Evolutionary conservation across 2,329 filamentous ascomycete species (phyloP).

Genomic region (Alternaria brassicicola): DNA sequence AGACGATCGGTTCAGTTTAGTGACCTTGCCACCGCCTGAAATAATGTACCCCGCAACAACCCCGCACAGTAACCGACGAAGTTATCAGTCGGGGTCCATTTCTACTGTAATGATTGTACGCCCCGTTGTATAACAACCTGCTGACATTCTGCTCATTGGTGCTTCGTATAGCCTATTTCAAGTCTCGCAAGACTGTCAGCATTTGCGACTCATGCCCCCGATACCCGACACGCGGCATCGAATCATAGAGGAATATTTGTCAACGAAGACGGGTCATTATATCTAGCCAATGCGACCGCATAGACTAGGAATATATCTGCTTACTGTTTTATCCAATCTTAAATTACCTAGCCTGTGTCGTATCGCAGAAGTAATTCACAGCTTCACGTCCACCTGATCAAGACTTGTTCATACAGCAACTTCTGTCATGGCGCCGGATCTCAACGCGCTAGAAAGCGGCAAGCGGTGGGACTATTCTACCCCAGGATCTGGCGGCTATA

Average conservation of each 20-base stretch:
- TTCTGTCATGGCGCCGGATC: constrained; percentile 50
- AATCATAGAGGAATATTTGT: neutral
- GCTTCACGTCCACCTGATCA: neutral
- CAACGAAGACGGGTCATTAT: neutral
- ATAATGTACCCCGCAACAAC: constrained; percentile 2
- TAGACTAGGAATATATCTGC: neutral
- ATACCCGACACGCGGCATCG: neutral
- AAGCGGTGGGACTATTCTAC: constrained; percentile 52
- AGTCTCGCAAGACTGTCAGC: neutral
- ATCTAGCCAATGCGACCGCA: neutral
- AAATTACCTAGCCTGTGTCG: neutral
- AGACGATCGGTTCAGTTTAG: neutral
- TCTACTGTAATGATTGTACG: neutral
- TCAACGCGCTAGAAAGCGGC: constrained; percentile 47
- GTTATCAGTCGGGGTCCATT: neutral
- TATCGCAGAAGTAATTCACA: neutral
- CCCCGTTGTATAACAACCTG: neutral
- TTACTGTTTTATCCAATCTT: neutral
- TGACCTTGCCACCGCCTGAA: neutral
- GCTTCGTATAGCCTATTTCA: neutral
- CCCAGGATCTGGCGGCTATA: constrained; percentile 52
- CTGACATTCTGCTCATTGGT: neutral
- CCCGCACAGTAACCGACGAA: neutral
- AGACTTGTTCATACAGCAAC: neutral
- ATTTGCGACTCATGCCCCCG: neutral